Base-by-base conservation (phyloP, 371 early-diverging fungal species). In the Actinomucor elegans region DNA sequence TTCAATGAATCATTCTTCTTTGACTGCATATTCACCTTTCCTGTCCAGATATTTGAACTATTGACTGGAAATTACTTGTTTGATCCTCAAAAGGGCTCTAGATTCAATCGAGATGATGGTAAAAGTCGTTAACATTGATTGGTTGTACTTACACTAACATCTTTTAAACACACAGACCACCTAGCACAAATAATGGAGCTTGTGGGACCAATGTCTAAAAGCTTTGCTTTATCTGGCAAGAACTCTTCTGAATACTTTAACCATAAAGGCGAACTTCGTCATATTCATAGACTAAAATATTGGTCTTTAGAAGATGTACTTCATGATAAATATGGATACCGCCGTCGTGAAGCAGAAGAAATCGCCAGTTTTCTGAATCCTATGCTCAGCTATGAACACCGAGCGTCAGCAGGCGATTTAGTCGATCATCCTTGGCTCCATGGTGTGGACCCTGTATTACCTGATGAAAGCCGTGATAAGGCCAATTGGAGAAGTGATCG, bases 161-260 rank as follows among this genome's bases (percentile, higher is more conserved):
- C n/a, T n/a, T n/a, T n/a, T n/a, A n/a, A 35, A 4, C 36, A 35
- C n/a, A 4, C 23, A 89, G 98, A 98, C 71, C 98, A 98, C 64
- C 67, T 97, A 41, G 98, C 98, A 0, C 98, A 96, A 68, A 96
- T 98, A 29, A 86, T 92, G 18, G 98, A 98, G 69, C 79, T 96
- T 8, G 69, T 98, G 40, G 97, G 96, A 8, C 78, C 76, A 7
- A 86, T 96, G 64, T 90, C 92, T 1, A 86, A 81, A 57, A 67
- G 72, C 9, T 69, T 94, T 52, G 85, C 90, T 2, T 69, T 89
- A 21, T 75, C 79, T 1, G 96, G 96, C 6, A 85, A 83, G 59
- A 87, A 86, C 60, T 85, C 88, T 12, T 56, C 64, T 21, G 92
- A 93, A 49, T 80, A 89, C 48, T 96, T 96, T 57, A 90, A 85